A percentile compares a stretch with the other conserved stretches of the same genome.
These are phyloP conservation scores for Monilinia laxa DNA, from an alignment of 2,329 filamentous ascomycete species.

Conservation along the genomic window DNA sequence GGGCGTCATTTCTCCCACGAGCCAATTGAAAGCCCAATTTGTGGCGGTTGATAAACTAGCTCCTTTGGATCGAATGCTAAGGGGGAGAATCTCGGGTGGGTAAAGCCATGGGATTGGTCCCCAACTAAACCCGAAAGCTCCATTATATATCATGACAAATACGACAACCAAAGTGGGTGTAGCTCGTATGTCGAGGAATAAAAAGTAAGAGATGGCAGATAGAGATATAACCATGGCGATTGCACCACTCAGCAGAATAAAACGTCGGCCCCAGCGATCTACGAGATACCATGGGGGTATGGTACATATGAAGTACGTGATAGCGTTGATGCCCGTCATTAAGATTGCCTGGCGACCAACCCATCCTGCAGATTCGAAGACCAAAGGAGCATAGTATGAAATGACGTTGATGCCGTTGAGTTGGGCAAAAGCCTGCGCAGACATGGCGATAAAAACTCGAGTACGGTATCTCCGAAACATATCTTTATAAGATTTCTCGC, in stretches of 20 bases:
- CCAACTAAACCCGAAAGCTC: slow-evolving; percentile 95
- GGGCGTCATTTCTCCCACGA: slow-evolving; percentile 93
- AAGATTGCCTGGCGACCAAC: slow-evolving; percentile 83
- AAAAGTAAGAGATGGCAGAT: slow-evolving; percentile 90
- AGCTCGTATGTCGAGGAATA: slow-evolving; percentile 75
- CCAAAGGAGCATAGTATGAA: slow-evolving; percentile 94
- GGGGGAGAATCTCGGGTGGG: slow-evolving; percentile 94
- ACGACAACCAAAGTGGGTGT: slow-evolving; percentile 86
- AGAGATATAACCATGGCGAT: slow-evolving; percentile 86
- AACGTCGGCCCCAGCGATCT: slow-evolving; percentile 83
- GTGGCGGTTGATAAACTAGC: slow-evolving; percentile 93
- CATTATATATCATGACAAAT: slow-evolving; percentile 98
- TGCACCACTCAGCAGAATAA: slow-evolving; percentile 86
- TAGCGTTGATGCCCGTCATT: slow-evolving; percentile 95
- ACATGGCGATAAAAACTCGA: slow-evolving; percentile 98
- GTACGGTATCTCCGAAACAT: slow-evolving; percentile 94
- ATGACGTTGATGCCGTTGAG: slow-evolving; percentile 99
- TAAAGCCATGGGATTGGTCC: slow-evolving; percentile 98
- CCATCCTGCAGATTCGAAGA: slow-evolving; percentile 98
- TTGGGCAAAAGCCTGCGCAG: slow-evolving; percentile 90
- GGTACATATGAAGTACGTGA: slow-evolving; percentile 87
- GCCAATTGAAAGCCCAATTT: slow-evolving; percentile 98
- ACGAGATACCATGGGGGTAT: slow-evolving; percentile 97
- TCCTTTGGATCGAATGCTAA: slow-evolving; percentile 96
- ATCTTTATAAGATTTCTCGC: slow-evolving; percentile 83